Evolutionary conservation across 192 early-diverging fungal genomes (phyloP).

Genomic region (Backusella parvicylindrica): DNA sequence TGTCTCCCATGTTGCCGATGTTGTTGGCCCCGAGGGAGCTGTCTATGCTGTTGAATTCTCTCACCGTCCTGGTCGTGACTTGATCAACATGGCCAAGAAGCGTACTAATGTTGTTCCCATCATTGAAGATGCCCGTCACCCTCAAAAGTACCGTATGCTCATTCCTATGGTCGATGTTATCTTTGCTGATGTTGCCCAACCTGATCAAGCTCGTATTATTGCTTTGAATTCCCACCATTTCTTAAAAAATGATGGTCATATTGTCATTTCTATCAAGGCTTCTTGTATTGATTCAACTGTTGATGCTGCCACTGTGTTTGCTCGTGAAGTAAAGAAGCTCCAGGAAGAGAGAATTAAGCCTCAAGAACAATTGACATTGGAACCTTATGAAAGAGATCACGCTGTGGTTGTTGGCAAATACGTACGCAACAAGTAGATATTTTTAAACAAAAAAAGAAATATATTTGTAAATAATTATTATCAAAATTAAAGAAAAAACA

Average conservation of each 20-base stretch:
- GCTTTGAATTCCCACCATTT: constrained; percentile 96
- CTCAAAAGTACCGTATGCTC: constrained; percentile 99
- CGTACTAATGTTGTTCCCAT: constrained; percentile 99
- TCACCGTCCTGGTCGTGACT: constrained; percentile 96
- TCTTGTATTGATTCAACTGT: constrained; percentile 99
- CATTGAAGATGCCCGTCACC: constrained; percentile 99
- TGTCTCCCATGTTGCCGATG: constrained; percentile 96
- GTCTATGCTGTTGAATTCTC: constrained; percentile 99
- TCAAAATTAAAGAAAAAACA: not conserved
- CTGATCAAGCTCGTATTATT: constrained; percentile 99
- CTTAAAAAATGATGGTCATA: constrained; percentile 94
- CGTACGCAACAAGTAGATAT: constrained; percentile 50
- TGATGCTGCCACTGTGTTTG: constrained; percentile 93
- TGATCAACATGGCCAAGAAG: constrained; percentile 99
- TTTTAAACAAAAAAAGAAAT: not conserved
- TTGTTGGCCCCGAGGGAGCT: constrained; percentile 92
- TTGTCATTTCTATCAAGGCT: constrained; percentile 99
- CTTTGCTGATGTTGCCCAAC: constrained; percentile 99
- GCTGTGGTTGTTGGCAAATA: constrained; percentile 94
- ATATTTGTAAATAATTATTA: not conserved
- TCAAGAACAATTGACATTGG: constrained; percentile 93
- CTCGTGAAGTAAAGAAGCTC: constrained; percentile 94
- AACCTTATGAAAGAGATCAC: constrained; percentile 99
- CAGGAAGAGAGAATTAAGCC: constrained; percentile 85
- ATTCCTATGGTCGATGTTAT: constrained; percentile 97